These are phyloP conservation scores for Sporothrix inflata DNA, from an alignment of 2,329 filamentous ascomycete genomes.

Conservation along the genomic window DNA sequence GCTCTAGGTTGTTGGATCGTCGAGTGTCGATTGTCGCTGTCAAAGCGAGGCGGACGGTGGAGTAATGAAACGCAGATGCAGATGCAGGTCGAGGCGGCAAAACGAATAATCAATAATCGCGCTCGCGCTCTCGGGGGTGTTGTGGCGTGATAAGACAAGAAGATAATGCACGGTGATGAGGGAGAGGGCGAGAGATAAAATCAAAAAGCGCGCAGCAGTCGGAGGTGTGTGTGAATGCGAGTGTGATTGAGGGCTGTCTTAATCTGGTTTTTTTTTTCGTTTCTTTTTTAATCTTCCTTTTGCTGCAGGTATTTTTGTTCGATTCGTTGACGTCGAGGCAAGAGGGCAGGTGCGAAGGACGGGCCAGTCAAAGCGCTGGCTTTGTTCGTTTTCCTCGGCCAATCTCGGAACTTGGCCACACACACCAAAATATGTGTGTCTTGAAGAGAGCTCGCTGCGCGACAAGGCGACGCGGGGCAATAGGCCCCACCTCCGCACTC, in stretches of 20 bases:
- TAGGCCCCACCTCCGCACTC: conserved; percentile 13
- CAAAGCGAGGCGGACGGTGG: not conserved
- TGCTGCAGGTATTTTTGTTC: not conserved
- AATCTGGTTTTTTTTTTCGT: not conserved
- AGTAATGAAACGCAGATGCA: not conserved
- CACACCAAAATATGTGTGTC: conserved; percentile 17
- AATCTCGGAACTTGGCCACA: conserved; percentile 24
- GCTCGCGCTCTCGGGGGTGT: not conserved
- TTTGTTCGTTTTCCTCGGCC: conserved; percentile 21
- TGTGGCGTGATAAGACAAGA: conserved; percentile 17
- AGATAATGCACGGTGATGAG: conserved; percentile 14
- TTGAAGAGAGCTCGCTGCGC: not conserved
- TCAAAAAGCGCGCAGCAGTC: not conserved
- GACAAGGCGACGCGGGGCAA: not conserved
- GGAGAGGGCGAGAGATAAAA: not conserved
- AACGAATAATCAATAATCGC: not conserved
- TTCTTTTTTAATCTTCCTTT: not conserved
- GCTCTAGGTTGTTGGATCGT: not conserved
- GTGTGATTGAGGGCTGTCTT: conserved; percentile 1
- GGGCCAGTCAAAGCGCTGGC: not conserved
- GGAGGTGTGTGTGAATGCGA: too few relatives aligned
- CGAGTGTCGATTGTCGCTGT: not conserved
- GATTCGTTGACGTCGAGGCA: conserved; percentile 3
- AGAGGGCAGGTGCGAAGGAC: not conserved
- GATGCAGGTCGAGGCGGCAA: not conserved